Evolutionary conservation across 2,329 filamentous ascomycete genomes (phyloP), one percentile per base, ranked within the genome.

Genomic region (Alternaria ventricosa): DNA sequence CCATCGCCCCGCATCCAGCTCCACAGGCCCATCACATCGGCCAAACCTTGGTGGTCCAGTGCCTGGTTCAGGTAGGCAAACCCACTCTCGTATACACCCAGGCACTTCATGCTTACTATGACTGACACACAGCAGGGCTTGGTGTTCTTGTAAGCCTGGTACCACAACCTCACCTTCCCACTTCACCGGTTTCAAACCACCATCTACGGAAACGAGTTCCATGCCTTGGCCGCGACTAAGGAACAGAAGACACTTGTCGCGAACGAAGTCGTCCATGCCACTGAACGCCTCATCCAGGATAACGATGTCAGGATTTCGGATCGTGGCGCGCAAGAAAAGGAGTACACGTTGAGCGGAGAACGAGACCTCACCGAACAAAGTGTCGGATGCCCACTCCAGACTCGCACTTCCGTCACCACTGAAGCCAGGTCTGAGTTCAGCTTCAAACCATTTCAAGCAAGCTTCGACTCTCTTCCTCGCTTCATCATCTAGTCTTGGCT

Each of bases 41-140:
- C 92, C 92, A 72, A 90, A 89, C 57, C 90, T 84, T 10, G 91
- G 89, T 15, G 85, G 80, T 1, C 87, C 87, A 2, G 88, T 88
- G 57, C 90, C 91, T 4, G 90, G 86, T 79, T 94, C 91, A 1
- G 95, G 94, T 28, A 97, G 83, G 77, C 92, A 94, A 55, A 98
- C 84, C 91, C 92, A 98, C 76, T 96, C 89, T 50, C 93, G 83
- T 23, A 97, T 87, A 69, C 90, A 90, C 54, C 90, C 89, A 0
- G 96, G 96, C 10, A 98, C 92, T 79, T 99, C 96, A 72, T 97
- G 94, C 66, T 89, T 90, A 64, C 95, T 86, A 81, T 99, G 96
- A 65, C 93, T 96, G 63, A 98, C 95, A 67, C 94, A 93, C n/a
- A 98, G 87, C 57, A 99, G 82, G 1, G 94, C 94, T 80, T 98